Evolutionary conservation across 768 basidiomycete genomes (phyloP), one percentile per base, ranked within the genome.

Genomic region (Termitomyces sp.): DNA sequence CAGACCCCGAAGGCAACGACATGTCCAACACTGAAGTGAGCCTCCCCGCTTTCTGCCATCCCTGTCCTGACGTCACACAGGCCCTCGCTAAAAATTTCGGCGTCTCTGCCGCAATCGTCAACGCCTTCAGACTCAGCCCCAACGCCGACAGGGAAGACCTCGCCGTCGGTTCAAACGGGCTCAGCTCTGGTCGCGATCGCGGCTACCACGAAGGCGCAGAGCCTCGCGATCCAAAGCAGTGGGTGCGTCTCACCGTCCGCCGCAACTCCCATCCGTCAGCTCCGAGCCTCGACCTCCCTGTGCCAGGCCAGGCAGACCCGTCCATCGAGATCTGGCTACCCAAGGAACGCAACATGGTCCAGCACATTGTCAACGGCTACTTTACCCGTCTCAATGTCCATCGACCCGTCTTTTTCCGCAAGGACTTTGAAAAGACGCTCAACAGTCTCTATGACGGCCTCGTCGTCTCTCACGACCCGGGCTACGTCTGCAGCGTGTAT

Each of bases 1-100:
- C 85, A 62, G 92, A 93, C 66, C 92, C 92, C 4, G 81, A 87
- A 59, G 81, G 84, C 6, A 85, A 90, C 61, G 89, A 94, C 69
- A 81, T 92, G 78, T 87, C 89, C 50, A 84, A 80, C 67, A 80
- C 87, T 7, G 82, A 82, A 61, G 84, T 82, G 63, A 46, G 71
- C 6, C 13, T 39, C 29, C 5, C 22, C 43, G 2, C 56, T 20
- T 22, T 41, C n/a, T 7, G n/a, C n/a, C 12, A n/a, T 46, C 46
- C 24, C 36, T 18, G 36, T 53, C 29, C 58, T 47, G 4, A 24
- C 37, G 4, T 18, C 12, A 27, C 50, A 20, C 22, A 85, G 79
- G 78, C 87, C 26, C 80, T 92, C 49, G 90, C 88, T 42, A 88
- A 85, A 71, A 85, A 79, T 66, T 92, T 92, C 65, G 90, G 90